phyloP scores from a whole-genome alignment of 306 rosid genomes.

The Senna tora region DNA sequence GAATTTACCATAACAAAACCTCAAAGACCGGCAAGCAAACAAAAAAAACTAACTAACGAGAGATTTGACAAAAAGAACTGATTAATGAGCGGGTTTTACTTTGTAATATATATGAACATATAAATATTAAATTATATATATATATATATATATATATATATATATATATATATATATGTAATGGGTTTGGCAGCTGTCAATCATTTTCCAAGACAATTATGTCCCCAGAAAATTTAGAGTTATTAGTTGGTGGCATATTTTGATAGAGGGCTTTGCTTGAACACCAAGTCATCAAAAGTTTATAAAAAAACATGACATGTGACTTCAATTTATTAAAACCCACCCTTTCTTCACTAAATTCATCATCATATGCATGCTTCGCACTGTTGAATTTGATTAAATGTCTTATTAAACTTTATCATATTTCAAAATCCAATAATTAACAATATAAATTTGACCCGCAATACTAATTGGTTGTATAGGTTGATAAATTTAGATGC shows the following conservation, averaged over 20 bases:
- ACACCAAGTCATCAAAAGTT: conserved; percentile 7
- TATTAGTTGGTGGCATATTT: conserved; percentile 15
- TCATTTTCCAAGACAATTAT: conserved; percentile 32
- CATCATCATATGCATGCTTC: neutral
- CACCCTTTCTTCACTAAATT: neutral
- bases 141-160: neutral
- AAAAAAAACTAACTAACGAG: too few relatives aligned
- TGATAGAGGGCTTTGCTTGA: conserved; percentile 30
- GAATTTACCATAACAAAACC: too few relatives aligned
- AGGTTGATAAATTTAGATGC: neutral
- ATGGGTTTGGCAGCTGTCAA: conserved; percentile 4
- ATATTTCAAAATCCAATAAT: neutral
- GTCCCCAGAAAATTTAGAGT: conserved; percentile 19
- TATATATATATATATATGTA: neutral
- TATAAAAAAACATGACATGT: neutral
- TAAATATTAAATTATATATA: neutral
- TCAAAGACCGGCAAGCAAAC: too few relatives aligned
- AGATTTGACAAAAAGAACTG: too few relatives aligned
- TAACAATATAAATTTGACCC: neutral
- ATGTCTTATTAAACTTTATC: too few relatives aligned
- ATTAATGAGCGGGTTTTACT: conserved; percentile 9
- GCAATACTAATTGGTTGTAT: neutral
- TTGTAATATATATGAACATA: neutral
- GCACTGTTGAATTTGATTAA: neutral
- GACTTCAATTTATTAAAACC: neutral